Conservation (phyloP, 768 basidiomycete genomes). For the Fomitopsis serialis region DNA sequence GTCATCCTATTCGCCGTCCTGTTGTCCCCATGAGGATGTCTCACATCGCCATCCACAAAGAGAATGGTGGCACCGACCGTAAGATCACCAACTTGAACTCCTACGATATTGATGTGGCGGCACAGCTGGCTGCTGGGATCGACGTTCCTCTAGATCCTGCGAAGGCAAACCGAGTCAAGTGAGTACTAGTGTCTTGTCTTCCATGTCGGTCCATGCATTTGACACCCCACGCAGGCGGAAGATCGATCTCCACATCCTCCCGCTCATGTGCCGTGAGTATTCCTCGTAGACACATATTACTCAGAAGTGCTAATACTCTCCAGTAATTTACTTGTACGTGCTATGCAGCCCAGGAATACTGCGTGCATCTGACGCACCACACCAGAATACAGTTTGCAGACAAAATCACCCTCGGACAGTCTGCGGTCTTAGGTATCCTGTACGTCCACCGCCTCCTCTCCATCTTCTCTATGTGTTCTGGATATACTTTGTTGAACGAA, state of each 20-base stretch:
- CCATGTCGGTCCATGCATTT: neutral
- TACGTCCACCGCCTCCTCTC: constrained; percentile 27
- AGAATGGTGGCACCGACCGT: constrained; percentile 8
- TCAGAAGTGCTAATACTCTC: constrained; percentile 5
- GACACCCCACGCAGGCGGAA: constrained; percentile 44
- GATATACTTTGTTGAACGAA: neutral
- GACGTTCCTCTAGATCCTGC: constrained; percentile 42
- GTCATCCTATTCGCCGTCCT: neutral
- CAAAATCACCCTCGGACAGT: constrained; percentile 68
- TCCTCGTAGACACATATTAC: neutral
- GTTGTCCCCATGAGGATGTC: neutral
- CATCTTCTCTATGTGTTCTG: neutral
- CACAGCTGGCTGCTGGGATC: constrained; percentile 40
- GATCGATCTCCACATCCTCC: constrained; percentile 73
- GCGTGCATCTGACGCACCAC: neutral
- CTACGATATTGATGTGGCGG: constrained; percentile 55
- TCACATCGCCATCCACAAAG: constrained; percentile 7
- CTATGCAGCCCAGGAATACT: neutral
- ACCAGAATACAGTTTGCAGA: constrained; percentile 73
- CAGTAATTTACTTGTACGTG: constrained; percentile 15
- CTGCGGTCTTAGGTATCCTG: constrained; percentile 68
- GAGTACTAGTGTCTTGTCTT: constrained; percentile 11
- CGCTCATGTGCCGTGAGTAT: constrained; percentile 73
- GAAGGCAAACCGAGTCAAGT: constrained; percentile 50
- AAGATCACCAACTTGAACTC: constrained; percentile 24